Evolutionary conservation across 768 basidiomycete species (phyloP).

Genomic region (Imleria badia): DNA sequence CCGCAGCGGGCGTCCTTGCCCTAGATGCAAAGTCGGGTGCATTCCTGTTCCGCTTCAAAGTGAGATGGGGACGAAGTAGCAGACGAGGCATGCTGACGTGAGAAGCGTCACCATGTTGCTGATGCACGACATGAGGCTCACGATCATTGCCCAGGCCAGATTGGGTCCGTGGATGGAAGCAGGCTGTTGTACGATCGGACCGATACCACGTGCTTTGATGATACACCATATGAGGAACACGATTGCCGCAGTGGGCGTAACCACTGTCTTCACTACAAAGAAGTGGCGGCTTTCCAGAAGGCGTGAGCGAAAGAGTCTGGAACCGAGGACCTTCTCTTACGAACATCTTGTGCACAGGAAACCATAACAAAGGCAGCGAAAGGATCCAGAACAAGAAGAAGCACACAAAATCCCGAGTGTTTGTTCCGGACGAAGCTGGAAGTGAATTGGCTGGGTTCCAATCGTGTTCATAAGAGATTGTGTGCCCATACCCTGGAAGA

Average conservation of each 20-base stretch:
- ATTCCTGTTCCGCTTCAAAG: constrained; percentile 42
- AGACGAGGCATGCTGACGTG: constrained; percentile 42
- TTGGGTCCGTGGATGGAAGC: constrained; percentile 62
- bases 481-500: not conserved
- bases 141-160: constrained; percentile 75
- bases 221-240: constrained; percentile 79
- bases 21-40: constrained; percentile 77
- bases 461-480: constrained; percentile 5
- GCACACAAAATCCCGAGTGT: constrained; percentile 70
- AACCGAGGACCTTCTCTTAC: constrained; percentile 24
- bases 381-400: constrained; percentile 90
- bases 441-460: constrained; percentile 58
- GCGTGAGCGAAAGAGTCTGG: constrained; percentile 1
- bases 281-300: constrained; percentile 57
- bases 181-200: constrained; percentile 69
- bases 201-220: constrained; percentile 73
- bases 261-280: constrained; percentile 75
- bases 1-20: constrained; percentile 54
- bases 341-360: constrained; percentile 79
- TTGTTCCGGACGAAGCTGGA: constrained; percentile 72
- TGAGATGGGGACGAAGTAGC: constrained; percentile 15
- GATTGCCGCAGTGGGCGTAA: constrained; percentile 69
- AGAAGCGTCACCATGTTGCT: constrained; percentile 77
- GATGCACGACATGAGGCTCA: constrained; percentile 73
- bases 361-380: constrained; percentile 77